These are phyloP conservation scores for Aspergillus kassunensis DNA, from an alignment of 495 filamentous ascomycete species.

Conservation along the genomic window DNA sequence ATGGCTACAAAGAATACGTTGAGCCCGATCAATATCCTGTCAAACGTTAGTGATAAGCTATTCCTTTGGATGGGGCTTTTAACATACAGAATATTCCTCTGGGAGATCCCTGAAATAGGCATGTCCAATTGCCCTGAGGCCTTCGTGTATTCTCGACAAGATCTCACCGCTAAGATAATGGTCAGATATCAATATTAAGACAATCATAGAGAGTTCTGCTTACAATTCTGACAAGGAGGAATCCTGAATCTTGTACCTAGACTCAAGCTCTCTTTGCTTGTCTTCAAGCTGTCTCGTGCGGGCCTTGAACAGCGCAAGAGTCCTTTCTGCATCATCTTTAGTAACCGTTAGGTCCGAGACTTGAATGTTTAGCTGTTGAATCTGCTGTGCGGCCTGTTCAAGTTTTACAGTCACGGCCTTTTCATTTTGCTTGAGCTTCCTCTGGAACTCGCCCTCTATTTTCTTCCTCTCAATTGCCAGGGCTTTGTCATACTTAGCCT, in stretches of 20 bases:
- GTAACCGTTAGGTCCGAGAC: neutral
- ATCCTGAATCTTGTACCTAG: neutral
- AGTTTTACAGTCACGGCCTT: neutral
- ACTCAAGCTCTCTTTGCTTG: neutral
- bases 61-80: neutral
- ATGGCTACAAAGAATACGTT: neutral
- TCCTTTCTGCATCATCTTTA: neutral
- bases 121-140: neutral
- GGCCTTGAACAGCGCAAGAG: neutral
- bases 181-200: neutral
- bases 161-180: neutral
- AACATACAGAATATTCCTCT: neutral
- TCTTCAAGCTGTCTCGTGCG: neutral
- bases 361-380: neutral
- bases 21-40: neutral
- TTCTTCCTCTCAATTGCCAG: neutral
- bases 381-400: neutral
- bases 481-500: neutral
- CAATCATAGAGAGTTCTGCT: neutral
- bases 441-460: neutral
- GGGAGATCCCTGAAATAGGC: neutral
- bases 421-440: neutral
- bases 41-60: neutral
- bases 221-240: neutral
- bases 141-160: neutral